A percentile compares a stretch with the other conserved stretches of the same genome.
These are phyloP conservation scores for Lichtheimia ramosa DNA, from an alignment of 371 early-diverging fungal species.

Conservation along the genomic window DNA sequence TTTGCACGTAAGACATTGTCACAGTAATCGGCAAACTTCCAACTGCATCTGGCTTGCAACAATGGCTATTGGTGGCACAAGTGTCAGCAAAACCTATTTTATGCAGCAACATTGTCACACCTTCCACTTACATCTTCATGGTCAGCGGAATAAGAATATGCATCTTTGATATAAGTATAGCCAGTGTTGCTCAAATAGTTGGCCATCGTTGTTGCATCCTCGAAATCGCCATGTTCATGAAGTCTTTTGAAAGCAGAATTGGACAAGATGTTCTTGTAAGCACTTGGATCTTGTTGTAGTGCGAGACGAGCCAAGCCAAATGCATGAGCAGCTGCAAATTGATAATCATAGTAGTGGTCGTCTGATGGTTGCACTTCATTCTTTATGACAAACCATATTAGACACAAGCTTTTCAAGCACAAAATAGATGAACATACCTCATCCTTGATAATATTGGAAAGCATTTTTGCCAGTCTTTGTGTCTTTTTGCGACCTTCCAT, in stretches of 20 bases:
- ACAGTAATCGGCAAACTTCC: slow-evolving; percentile 42
- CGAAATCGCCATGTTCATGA: neutral
- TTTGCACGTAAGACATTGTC: slow-evolving; percentile 26
- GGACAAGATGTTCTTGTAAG: neutral
- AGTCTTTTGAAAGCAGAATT: neutral
- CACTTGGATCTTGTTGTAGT: slow-evolving; percentile 5
- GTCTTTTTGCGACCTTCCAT: neutral
- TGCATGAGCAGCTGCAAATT: slow-evolving; percentile 9
- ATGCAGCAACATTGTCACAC: too few species aligned
- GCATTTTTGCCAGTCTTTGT: neutral
- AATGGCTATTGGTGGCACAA: slow-evolving; percentile 8
- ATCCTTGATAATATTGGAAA: neutral
- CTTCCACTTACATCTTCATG: slow-evolving; percentile 13
- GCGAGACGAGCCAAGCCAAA: slow-evolving; percentile 14
- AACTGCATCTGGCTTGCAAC: slow-evolving; percentile 21
- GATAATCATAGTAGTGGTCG: neutral
- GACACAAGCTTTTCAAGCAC: neutral
- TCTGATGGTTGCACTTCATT: neutral
- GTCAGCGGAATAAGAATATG: slow-evolving; percentile 2
- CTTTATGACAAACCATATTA: neutral
- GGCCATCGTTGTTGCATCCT: slow-evolving; percentile 3
- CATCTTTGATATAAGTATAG: slow-evolving; percentile 4
- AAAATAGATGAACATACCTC: neutral
- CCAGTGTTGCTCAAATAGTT: slow-evolving; percentile 2
- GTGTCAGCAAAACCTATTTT: neutral